These are phyloP conservation scores for Acidiella bohemica DNA, from an alignment of 495 filamentous ascomycete species.

Conservation along the genomic window DNA sequence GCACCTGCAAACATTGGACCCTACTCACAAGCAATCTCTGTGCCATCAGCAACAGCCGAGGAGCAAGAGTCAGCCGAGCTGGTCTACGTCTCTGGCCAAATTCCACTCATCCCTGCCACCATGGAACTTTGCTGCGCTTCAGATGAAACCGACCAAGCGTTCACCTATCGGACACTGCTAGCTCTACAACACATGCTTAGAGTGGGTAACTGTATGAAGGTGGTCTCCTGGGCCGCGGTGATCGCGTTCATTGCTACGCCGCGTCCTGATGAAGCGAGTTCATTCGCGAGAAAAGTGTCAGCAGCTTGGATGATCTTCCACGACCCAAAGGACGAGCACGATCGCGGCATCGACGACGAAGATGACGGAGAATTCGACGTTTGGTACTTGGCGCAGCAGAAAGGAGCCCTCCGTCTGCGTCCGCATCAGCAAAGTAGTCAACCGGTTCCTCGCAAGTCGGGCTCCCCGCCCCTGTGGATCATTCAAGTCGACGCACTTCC, in stretches of 20 bases:
- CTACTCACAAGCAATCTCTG: constrained; percentile 76
- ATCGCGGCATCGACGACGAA: constrained; percentile 24
- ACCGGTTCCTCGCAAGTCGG: not conserved
- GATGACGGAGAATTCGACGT: constrained; percentile 46
- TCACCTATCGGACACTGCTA: constrained; percentile 40
- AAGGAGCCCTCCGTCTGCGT: no score
- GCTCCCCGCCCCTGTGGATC: constrained; percentile 48
- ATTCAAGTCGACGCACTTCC: constrained; percentile 62
- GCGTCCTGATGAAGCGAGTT: constrained; percentile 18
- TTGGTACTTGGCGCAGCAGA: constrained; percentile 42
- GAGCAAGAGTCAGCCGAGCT: constrained; percentile 16
- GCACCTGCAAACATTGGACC: constrained; percentile 96
- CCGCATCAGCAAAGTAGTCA: no score
- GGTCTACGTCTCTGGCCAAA: constrained; percentile 72
- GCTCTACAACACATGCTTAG: constrained; percentile 83
- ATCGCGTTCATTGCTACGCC: constrained; percentile 52
- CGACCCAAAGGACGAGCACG: constrained; percentile 16
- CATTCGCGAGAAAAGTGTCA: constrained; percentile 21
- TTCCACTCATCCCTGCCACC: constrained; percentile 68
- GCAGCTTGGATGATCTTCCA: constrained; percentile 40
- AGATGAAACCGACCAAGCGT: no score
- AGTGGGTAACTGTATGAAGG: constrained; percentile 57
- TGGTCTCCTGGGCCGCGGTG: constrained; percentile 57
- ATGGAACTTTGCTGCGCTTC: constrained; percentile 46
- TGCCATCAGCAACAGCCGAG: constrained; percentile 20